Base-by-base conservation (phyloP, 306 rosid species). In the Quillaja saponaria region DNA sequence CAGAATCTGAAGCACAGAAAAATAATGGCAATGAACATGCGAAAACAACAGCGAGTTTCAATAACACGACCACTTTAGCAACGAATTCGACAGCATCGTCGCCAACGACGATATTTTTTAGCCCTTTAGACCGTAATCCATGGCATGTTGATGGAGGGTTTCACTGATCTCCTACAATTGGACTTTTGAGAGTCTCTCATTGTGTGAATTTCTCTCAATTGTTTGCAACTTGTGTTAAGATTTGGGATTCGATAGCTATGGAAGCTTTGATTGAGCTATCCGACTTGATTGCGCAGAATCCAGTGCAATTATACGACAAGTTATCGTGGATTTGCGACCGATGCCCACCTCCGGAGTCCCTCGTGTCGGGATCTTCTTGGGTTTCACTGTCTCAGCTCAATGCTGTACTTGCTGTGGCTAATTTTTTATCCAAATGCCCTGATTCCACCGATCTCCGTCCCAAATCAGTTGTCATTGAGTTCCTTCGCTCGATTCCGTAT, bases 181-280 rank as follows among this genome's bases (percentile, higher is more conserved):
- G 3, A 25, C 31, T 4, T 25, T 25, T 25, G 31, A 25, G 31
- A 25, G 31, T 25, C 31, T 25, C 31, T 25, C 31, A 25, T 25
- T 25, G 2, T 25, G 2, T 25, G 31, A 25, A 25, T 25, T 25
- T 25, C 4, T 4, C 31, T 1, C 31, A 25, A 25, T 25, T 25
- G 4, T 25, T 4, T 25, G 4, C 31, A 25, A 8, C 14, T 28
- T 4, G 7, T 40, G 5, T 55, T 19, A 34, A 38, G 25, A 53
- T 44, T 42, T 75, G 52, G 35, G 33, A 46, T 58, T 76, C 47
- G 63, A 51, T 54, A 61, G 63, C 50, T 15, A 92, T 92, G 98
- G 98, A 88, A 65, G 95, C 98, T 15, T 69, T 92, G 80, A 81
- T 76, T 69, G 94, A 92, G 86, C 87, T 92, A 49, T 88, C 95